Evolutionary conservation across 495 filamentous ascomycete genomes (phyloP), one percentile per base, ranked within the genome.

Genomic region (Hamigera avellanea): DNA sequence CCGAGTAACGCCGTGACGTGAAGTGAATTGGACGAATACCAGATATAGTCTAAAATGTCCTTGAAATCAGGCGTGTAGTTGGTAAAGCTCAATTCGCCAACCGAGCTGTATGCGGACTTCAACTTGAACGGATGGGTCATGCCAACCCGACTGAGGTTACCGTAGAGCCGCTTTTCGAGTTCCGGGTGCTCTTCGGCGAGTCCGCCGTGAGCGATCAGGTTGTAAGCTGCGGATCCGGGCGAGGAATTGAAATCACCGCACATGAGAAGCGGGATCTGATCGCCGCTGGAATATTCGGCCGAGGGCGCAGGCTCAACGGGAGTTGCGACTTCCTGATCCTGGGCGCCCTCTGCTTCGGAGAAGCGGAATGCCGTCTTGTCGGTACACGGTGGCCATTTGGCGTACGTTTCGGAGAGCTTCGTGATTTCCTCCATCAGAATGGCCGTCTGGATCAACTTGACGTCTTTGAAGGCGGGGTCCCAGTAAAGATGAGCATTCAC

Each of bases 241-340:
- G 77, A 78, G 3, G 89, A 94, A 59, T 98, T 98, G 70, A 93
- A 93, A 53, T 98, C 91, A 44, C 87, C 88, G 48, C 89, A 95
- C 46, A 96, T 73, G 37, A 98, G 57, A 14, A 98, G 66, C 1
- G 91, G 91, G 31, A 98, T 93, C 41, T 93, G 83, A 6, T 83
- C 77, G 16, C 81, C 86, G 46, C 64, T 79, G 33, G 80, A 57
- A 62, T 96, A 98, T 48, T 89, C 79, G 54, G 78, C 70, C 0
- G 78, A 83, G 5, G 79, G 80, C 7, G 66, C 73, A 10, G 71
- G 72, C 41, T 73, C 72, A 19, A 66, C 53, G 1, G 60, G 54
- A 0, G 63, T 59, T 4, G 69, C 62, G 17, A 64, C 64, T 16
- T 72, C 70, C 1, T 67, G 59, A 2, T 70, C 69, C 5, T 55